Conservation (phyloP, 208 protist genomes). For the Trypanosoma theileri region DNA sequence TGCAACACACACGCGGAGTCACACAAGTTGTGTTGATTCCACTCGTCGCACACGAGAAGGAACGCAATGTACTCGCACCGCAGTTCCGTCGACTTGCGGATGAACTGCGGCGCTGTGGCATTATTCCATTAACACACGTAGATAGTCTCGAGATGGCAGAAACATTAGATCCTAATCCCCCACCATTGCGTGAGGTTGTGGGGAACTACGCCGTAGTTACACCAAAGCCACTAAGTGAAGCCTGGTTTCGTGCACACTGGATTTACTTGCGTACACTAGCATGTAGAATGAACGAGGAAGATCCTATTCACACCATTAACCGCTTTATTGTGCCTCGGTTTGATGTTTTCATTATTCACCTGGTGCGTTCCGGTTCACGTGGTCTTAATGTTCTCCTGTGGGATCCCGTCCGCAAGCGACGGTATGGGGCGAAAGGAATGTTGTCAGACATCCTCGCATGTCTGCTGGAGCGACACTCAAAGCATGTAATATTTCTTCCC, state of each 20-base stretch:
- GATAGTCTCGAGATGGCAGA: slow-evolving; percentile 56
- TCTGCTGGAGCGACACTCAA: slow-evolving; percentile 57
- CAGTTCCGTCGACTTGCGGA: slow-evolving; percentile 31
- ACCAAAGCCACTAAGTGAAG: slow-evolving; percentile 30
- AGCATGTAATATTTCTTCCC: slow-evolving; percentile 72
- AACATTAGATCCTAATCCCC: slow-evolving; percentile 32
- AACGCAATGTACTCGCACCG: slow-evolving; percentile 35
- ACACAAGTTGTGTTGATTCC: slow-evolving; percentile 57
- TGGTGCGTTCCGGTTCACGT: slow-evolving; percentile 72
- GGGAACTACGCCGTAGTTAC: slow-evolving; percentile 13
- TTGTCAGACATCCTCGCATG: slow-evolving; percentile 80
- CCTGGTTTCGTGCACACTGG: slow-evolving; percentile 65
- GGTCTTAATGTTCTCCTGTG: slow-evolving; percentile 72
- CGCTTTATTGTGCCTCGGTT: slow-evolving; percentile 49
- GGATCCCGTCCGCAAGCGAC: slow-evolving; percentile 47
- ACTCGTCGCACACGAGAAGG: slow-evolving; percentile 46
- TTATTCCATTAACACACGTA: slow-evolving; percentile 61
- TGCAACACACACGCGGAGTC: slow-evolving; percentile 42
- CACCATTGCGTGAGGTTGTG: slow-evolving; percentile 31
- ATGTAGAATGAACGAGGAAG: slow-evolving; percentile 43
- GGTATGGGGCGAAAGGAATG: slow-evolving; percentile 76
- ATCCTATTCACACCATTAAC: slow-evolving; percentile 57
- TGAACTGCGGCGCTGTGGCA: slow-evolving; percentile 43
- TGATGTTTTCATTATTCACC: slow-evolving; percentile 77
- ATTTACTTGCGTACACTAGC: slow-evolving; percentile 61